Evolutionary conservation across 108 stramenopile species (phyloP), one percentile per base, ranked within the genome.

Genomic region (Stephanodiscus minutulus): DNA sequence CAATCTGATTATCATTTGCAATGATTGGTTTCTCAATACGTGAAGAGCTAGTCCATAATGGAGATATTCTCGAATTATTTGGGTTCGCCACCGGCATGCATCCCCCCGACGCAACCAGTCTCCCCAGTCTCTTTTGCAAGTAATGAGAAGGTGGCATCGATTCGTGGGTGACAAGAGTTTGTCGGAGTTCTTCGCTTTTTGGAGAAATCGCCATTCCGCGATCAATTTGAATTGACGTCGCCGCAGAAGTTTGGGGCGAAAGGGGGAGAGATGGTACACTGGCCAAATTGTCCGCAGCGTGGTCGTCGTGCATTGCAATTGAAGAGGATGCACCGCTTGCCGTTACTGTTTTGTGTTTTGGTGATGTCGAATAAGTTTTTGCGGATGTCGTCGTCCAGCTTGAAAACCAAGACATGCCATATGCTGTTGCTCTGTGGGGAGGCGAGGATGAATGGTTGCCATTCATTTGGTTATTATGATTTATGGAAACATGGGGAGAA

Each of bases 321-420:
- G 27, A 28, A 20, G 60, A 18, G 47, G 50, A 47, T 29, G 9
- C 15, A 27, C 28, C 53, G 37, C 57, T 63, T 8, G 61, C 15
- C 37, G 66, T 28, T 21, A 25, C 20, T 59, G 57, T 21, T 44
- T 0, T 36, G 39, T 49, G 33, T 5, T 62, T 39, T 6, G 79
- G 12, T 68, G n/a, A n/a, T n/a, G n/a, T n/a, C n/a, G n/a, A n/a
- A n/a, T n/a, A n/a, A n/a, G n/a, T n/a, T n/a, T n/a, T n/a, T n/a
- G n/a, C n/a, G n/a, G n/a, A n/a, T n/a, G n/a, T n/a, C n/a, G 67
- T n/a, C 35, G 72, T 59, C 79, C 72, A 80, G 17, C 72, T 47
- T 1, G 71, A 73, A 39, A 80, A 70, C 79, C 79, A 80, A 29
- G 79, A 49, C 57, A 10, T 1, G 57, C 66, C 12, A 71, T 61